Conservation (phyloP, 2,329 filamentous ascomycete species). For the Xylariaceae sp. region DNA sequence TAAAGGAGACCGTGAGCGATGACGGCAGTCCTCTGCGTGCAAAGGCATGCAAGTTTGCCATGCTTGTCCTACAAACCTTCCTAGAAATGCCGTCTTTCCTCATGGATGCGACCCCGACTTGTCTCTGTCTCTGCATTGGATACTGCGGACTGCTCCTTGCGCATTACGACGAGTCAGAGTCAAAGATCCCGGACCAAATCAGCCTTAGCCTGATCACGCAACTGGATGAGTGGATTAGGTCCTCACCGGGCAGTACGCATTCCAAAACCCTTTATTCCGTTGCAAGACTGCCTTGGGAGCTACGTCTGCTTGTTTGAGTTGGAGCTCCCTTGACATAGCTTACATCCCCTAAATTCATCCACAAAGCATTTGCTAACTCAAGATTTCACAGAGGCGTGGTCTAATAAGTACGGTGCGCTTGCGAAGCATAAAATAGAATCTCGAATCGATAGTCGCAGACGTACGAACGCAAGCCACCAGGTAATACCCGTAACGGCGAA, state of each 20-base stretch:
- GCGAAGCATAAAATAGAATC: conserved; percentile 36
- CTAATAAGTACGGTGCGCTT: conserved; percentile 35
- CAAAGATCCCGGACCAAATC: conserved; percentile 32
- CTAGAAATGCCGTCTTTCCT: conserved; percentile 37
- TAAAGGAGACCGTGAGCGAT: conserved; percentile 5
- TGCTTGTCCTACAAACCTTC: conserved; percentile 36
- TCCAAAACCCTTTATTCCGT: too few species aligned
- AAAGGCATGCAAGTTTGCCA: conserved; percentile 35
- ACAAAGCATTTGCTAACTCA: too few species aligned
- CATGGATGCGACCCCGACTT: conserved; percentile 36
- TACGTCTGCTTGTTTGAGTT: too few species aligned
- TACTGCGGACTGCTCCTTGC: conserved; percentile 39
- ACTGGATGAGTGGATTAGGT: conserved; percentile 35
- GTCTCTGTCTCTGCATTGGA: conserved; percentile 36
- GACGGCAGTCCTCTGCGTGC: conserved; percentile 26
- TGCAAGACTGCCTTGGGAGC: too few species aligned
- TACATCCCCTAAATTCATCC: too few species aligned
- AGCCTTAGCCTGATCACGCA: conserved; percentile 34
- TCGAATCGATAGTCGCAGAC: conserved; percentile 20
- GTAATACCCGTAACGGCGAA: conserved; percentile 2
- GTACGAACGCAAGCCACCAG: neutral
- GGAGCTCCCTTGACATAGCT: too few species aligned
- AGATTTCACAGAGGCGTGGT: too few species aligned
- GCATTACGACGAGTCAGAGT: conserved; percentile 37
- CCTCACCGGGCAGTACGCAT: conserved; percentile 36